These are phyloP conservation scores for Neurospora sp. DNA, from an alignment of 495 filamentous ascomycete species.

Conservation along the genomic window DNA sequence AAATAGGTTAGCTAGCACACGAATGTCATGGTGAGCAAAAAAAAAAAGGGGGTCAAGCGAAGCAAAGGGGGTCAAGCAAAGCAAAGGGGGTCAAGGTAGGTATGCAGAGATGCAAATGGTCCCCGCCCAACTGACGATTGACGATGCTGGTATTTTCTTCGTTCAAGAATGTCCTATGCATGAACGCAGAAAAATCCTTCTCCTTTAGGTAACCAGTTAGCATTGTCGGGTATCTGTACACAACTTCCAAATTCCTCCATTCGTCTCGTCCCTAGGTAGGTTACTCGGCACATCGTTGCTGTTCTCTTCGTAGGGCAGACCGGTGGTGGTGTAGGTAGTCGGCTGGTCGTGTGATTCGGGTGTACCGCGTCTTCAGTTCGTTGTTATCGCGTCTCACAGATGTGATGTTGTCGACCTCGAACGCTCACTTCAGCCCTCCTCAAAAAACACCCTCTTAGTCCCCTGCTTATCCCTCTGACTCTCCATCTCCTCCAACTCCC, in stretches of 20 bases:
- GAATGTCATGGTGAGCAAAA: neutral
- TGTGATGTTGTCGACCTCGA: neutral
- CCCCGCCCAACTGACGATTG: neutral
- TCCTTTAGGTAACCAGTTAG: neutral
- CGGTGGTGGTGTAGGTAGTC: neutral
- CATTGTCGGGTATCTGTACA: neutral
- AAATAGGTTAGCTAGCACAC: neutral
- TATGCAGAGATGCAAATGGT: too few species aligned
- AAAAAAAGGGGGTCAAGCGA: too few species aligned
- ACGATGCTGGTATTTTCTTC: neutral
- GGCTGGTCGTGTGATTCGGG: neutral
- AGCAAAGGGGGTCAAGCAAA: too few species aligned
- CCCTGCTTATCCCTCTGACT: conserved; percentile 19
- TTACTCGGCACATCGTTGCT: neutral
- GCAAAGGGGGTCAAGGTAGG: too few species aligned
- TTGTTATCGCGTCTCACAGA: neutral
- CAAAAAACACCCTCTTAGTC: conserved; percentile 38
- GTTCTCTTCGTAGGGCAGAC: neutral
- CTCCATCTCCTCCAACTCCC: conserved; percentile 40
- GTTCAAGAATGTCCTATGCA: neutral
- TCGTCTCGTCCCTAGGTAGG: neutral
- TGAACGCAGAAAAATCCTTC: neutral
- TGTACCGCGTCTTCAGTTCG: neutral
- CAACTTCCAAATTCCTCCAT: neutral
- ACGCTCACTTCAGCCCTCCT: conserved; percentile 13